A percentile compares a stretch with the other conserved stretches of the same genome.
Conservation (phyloP, 164 flowering plant species). For the Piper betle region DNA sequence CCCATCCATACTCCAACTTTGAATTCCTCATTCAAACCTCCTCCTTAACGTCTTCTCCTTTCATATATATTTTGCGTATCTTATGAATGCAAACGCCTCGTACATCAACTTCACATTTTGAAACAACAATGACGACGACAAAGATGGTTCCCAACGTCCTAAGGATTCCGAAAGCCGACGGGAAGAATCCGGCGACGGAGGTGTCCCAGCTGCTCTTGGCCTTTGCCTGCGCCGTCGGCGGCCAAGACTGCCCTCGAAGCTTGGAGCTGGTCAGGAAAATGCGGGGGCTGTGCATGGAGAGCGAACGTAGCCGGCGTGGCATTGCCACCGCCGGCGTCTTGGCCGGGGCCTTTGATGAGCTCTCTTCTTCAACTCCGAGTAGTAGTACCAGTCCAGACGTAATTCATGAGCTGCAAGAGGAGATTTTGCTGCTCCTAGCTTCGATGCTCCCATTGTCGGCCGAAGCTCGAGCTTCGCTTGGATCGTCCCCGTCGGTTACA, state of each 20-base stretch:
- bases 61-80: neutral
- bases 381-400: too few species aligned
- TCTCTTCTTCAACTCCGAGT: too few species aligned
- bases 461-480: slow-evolving; percentile 22
- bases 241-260: slow-evolving; percentile 28
- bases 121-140: neutral
- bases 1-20: neutral
- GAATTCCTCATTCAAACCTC: slow-evolving; percentile 4
- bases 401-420: slow-evolving; percentile 17
- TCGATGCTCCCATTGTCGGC: slow-evolving; percentile 26
- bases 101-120: neutral
- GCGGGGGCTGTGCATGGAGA: slow-evolving; percentile 31
- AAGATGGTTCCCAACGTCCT: slow-evolving; percentile 22
- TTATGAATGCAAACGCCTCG: too few species aligned
- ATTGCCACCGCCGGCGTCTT: slow-evolving; percentile 27
- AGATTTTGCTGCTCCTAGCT: slow-evolving; percentile 23
- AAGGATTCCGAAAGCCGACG: slow-evolving; percentile 26
- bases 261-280: slow-evolving; percentile 35
- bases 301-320: slow-evolving; percentile 45
- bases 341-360: slow-evolving; percentile 27
- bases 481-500: slow-evolving; percentile 26
- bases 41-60: slow-evolving; percentile 1
- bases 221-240: slow-evolving; percentile 74
- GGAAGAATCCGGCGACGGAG: slow-evolving; percentile 25
- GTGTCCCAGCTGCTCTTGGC: slow-evolving; percentile 64